Evolutionary conservation across 768 basidiomycete species (phyloP), one percentile per base, ranked within the genome.

Genomic region (Pholiota molesta): DNA sequence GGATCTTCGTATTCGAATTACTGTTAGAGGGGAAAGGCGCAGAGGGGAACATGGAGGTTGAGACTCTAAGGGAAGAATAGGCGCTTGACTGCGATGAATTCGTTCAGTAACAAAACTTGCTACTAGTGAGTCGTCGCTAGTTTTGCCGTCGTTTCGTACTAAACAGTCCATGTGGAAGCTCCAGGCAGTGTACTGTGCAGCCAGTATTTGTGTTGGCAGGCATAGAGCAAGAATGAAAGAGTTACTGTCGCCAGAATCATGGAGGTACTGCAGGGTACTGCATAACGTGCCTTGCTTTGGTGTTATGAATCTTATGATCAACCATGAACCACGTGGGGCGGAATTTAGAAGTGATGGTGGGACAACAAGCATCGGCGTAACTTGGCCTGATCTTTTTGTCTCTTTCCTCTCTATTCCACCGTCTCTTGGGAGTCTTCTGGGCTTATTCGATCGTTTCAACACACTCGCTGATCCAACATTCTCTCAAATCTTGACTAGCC

Each of bases 1-100:
- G 77, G 75, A 61, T 66, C 6, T 78, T 77, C 57, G 51, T 68
- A 26, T 70, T 77, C 52, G 65, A 71, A 45, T 19, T 49, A 26
- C 13, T 26, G 47, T n/a, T 10, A 14, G 47, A 26, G 9, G 23
- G 14, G 19, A 19, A 49, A 37, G 14, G 13, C 10, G 35, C 23
- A 26, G 19, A 49, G 31, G 31, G 31, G 47, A 49, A 44, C 21
- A 5, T 44, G 2, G 6, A 19, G 16, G 5, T 19, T 16, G 35
- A 37, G 35, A 13, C 3, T 37, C 35, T 9, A 37, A 37, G 3
- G 13, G 35, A 37, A 37, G 35, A 13, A 37, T 13, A 37, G 35
- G 35, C 35, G 35, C 3, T 26, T 26, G 26, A 26, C 26, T 26
- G 26, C 4, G 26, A 26, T 13, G 35, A 37, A 37, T 13, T 11